Conservation (phyloP, 768 basidiomycete species). For the Suillus decipiens region DNA sequence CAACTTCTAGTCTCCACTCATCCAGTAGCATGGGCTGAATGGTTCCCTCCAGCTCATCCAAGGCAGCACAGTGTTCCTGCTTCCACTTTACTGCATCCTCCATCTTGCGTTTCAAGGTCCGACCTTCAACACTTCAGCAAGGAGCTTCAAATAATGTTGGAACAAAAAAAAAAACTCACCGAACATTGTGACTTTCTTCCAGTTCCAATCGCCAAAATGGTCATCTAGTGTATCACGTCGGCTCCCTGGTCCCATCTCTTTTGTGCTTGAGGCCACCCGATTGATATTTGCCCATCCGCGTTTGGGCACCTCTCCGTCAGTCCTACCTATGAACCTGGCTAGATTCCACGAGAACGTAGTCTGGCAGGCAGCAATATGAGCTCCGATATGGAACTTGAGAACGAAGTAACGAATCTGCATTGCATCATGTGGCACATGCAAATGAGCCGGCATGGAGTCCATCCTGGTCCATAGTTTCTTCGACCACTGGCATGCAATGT, state of each 20-base stretch:
- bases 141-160: background rate
- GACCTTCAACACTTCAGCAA: background rate
- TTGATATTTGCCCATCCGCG: background rate
- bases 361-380: background rate
- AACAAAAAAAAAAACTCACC: background rate
- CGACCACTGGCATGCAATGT: constrained; percentile 24
- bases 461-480: constrained; percentile 17
- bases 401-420: background rate
- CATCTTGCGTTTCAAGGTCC: background rate
- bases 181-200: background rate
- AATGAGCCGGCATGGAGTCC: background rate
- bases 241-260: background rate
- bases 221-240: background rate
- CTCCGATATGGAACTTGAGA: background rate
- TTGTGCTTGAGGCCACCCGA: background rate
- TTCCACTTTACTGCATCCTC: background rate
- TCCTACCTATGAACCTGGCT: background rate
- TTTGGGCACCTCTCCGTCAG: background rate
- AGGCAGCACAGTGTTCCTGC: background rate
- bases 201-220: background rate
- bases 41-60: background rate
- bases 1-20: constrained; percentile 5
- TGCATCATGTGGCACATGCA: background rate
- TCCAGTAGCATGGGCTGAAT: background rate
- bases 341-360: background rate